These are phyloP conservation scores for Dioscorea zingiberensis DNA, from an alignment of 106 monocot genomes.

Conservation along the genomic window DNA sequence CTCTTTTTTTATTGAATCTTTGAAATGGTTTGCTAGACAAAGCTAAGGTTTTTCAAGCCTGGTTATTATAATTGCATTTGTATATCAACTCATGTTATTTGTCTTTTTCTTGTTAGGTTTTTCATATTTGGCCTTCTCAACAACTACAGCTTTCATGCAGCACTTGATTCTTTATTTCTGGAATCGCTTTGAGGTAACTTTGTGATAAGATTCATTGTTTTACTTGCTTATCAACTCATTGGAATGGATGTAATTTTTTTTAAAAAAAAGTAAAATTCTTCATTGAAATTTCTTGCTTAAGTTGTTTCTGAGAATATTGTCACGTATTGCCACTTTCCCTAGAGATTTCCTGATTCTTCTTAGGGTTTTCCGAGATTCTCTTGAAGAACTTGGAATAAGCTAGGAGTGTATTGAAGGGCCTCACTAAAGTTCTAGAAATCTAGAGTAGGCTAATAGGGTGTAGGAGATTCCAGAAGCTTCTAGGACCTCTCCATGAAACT, in stretches of 20 bases:
- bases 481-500: too few species aligned
- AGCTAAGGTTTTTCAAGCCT: background rate
- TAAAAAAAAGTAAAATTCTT: background rate
- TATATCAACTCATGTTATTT: background rate
- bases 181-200: conserved; percentile 97
- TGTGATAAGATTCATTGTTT: background rate
- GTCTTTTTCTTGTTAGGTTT: conserved; percentile 44
- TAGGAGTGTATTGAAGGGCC: too few species aligned
- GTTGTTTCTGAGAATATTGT: too few species aligned
- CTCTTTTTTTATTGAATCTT: background rate
- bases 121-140: conserved; percentile 91
- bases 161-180: conserved; percentile 98
- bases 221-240: too few species aligned
- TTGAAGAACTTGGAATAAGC: too few species aligned
- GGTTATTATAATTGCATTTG: background rate
- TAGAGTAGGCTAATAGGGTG: too few species aligned
- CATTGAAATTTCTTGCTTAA: too few species aligned
- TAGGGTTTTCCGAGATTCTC: too few species aligned
- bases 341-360: too few species aligned
- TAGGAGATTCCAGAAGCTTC: too few species aligned
- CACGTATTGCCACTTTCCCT: too few species aligned
- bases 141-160: conserved; percentile 98
- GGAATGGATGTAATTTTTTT: background rate
- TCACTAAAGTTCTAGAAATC: too few species aligned
- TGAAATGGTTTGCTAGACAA: background rate